Conservation (phyloP, 805 yeast genomes). For the Ogataea allantospora region DNA sequence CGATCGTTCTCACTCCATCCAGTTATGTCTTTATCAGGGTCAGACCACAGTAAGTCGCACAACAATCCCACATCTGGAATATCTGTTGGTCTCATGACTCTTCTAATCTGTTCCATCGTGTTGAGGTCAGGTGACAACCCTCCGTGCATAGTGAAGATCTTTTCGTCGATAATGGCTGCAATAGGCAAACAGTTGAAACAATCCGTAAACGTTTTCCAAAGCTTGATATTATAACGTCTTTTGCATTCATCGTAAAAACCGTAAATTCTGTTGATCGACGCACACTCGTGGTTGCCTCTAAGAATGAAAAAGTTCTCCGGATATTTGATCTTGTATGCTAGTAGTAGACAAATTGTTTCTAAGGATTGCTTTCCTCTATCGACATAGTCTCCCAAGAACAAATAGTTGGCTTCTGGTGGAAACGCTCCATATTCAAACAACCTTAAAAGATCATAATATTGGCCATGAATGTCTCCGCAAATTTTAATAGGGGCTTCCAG, state of each 20-base stretch:
- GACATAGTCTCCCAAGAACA: conserved; percentile 95
- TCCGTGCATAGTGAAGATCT: conserved; percentile 98
- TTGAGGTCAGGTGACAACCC: conserved; percentile 96
- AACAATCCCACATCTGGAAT: conserved; percentile 96
- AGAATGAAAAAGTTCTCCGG: conserved; percentile 96
- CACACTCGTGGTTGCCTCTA: conserved; percentile 98
- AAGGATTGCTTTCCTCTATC: conserved; percentile 98
- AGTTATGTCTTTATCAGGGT: conserved; percentile 96
- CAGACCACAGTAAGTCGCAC: conserved; percentile 97
- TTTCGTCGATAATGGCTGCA: conserved; percentile 97
- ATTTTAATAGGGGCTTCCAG: conserved; percentile 96
- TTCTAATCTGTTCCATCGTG: conserved; percentile 97
- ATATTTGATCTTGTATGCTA: conserved; percentile 95
- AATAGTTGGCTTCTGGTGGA: conserved; percentile 97
- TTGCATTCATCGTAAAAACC: conserved; percentile 99
- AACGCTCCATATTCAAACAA: conserved; percentile 97
- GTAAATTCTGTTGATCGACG: conserved; percentile 94
- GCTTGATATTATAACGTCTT: conserved; percentile 95
- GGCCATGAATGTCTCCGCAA: conserved; percentile 99
- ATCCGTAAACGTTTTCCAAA: conserved; percentile 98
- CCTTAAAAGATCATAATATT: conserved; percentile 92
- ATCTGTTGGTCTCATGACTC: conserved; percentile 99
- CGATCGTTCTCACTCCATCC: conserved; percentile 99
- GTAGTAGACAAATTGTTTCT: conserved; percentile 89
- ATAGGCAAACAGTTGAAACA: conserved; percentile 98